Evolutionary conservation across 108 stramenopile species (phyloP), one percentile per base, ranked within the genome.

Genomic region (Mediolabrus comicus): DNA sequence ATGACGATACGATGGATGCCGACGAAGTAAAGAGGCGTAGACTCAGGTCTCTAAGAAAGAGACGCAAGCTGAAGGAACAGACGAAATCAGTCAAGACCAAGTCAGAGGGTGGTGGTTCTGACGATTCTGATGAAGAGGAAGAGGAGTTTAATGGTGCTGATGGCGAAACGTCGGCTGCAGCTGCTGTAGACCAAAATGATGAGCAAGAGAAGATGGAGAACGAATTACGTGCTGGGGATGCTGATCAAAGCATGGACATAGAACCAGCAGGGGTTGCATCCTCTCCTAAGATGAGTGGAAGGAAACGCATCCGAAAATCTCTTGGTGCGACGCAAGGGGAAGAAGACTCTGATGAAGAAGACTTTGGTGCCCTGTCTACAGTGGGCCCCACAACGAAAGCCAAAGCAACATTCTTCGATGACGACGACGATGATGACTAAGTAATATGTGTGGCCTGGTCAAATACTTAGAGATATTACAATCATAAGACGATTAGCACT

Each of bases 321-420:
- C 56, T 49, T 8, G 65, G 32, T 31, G 33, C 29, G 11, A 34
- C 51, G 1, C 52, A 59, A 58, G 72, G 73, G 5, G 60, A 59
- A 58, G 79, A 80, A 31, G 67, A 69, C 46, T 73, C 79, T 1
- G 79, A 80, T 3, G 79, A 80, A n/a, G 79, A 80, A 65, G 79
- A 80, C 41, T 79, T 79, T 58, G 68, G 46, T 49, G 46, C n/a
- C n/a, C n/a, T n/a, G n/a, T n/a, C 46, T 49, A 8, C 46, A 7
- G 22, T 49, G 1, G 46, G 46, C 8, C 46, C 46, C 7, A 4
- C 22, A 16, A 49, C 46, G n/a, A n/a, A n/a, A 24, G 9, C 46
- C 22, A 49, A 24, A 49, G 46, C 46, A 49, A 49, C 8, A 8
- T 49, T 49, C 46, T 49, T 49, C 22, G 46, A 49, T 1, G 46